These are phyloP conservation scores for Aureobasidium leucospermi DNA, from an alignment of 2,329 filamentous ascomycete species.

Conservation along the genomic window DNA sequence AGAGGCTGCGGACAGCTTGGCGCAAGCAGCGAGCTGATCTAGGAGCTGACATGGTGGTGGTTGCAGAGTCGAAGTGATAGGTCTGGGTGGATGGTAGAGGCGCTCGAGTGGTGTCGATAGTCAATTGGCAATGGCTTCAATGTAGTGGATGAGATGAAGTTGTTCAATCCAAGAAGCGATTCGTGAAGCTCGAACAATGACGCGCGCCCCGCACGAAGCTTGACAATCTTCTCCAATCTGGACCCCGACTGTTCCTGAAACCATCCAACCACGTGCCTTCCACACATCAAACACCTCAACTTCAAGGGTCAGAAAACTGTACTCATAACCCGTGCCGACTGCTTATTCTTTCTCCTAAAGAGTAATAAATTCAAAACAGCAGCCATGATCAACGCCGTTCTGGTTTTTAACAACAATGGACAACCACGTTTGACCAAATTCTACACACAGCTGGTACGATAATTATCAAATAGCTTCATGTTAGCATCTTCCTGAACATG, in stretches of 20 bases:
- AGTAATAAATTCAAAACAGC: background rate
- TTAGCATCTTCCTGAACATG: background rate
- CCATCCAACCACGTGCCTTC: conserved; percentile 2
- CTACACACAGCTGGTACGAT: conserved; percentile 78
- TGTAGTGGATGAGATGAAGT: background rate
- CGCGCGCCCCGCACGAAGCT: background rate
- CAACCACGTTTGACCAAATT: conserved; percentile 94
- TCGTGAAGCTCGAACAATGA: background rate
- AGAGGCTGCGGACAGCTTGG: conserved; percentile 19
- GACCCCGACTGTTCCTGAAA: conserved; percentile 1
- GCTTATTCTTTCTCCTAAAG: background rate
- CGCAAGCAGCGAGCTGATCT: conserved; percentile 20
- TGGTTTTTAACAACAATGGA: conserved; percentile 98
- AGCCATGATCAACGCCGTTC: conserved; percentile 91
- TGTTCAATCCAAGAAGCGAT: background rate
- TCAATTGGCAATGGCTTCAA: background rate
- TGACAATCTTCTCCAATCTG: background rate
- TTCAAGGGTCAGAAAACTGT: background rate
- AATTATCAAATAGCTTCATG: background rate
- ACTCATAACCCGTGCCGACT: too few relatives aligned
- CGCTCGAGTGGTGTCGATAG: background rate
- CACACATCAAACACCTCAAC: background rate
- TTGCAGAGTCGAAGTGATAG: background rate
- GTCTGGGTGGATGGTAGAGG: background rate
- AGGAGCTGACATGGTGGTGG: conserved; percentile 20